Evolutionary conservation across 1,284 basidiomycete genomes (phyloP), one percentile per base, ranked within the genome.

Genomic region (Violaceomyces palustris): DNA sequence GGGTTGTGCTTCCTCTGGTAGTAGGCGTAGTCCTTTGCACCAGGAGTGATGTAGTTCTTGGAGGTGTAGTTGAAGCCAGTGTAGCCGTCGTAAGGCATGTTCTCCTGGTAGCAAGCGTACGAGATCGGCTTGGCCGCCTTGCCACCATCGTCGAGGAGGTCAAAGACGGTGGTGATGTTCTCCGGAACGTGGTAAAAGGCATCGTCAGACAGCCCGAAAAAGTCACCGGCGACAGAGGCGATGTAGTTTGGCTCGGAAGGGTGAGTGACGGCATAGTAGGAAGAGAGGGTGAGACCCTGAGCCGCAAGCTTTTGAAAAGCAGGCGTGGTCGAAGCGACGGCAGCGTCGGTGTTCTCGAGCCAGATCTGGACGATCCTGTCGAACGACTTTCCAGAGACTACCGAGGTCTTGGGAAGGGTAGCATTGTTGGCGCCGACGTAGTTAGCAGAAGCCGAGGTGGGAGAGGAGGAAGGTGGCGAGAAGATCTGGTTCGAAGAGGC

Each of bases 281-380:
- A 73, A 23, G 75, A 75, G 26, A 85, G 74, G 4, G 77, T 64
- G 43, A 84, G 41, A 23, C 52, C 63, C 34, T 63, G 30, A 39
- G 75, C 67, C 10, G 79, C 77, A 26, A 85, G 74, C 37, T 73
- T 68, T 42, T 75, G 70, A 71, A 85, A 83, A 12, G 72, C 73
- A 4, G 73, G 35, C 22, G 74, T 70, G 9, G 73, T 62, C 0
- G 67, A 38, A 12, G 70, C 70, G 25, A 60, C 35, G 30, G 57
- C 61, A 59, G 71, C 83, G 60, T 83, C 77, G 26, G 79, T 81
- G 67, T 84, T 84, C 66, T 83, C 81, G 23, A 83, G 68, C 79
- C 79, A 81, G 37, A 68, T 57, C 21, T 74, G 77, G 46, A 81
- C 75, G 65, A 81, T 76, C 6, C 80, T 75, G 60, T 82, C 77